Base-by-base conservation (phyloP, 2,329 filamentous ascomycete species). In the Cordyceps farinosa region DNA sequence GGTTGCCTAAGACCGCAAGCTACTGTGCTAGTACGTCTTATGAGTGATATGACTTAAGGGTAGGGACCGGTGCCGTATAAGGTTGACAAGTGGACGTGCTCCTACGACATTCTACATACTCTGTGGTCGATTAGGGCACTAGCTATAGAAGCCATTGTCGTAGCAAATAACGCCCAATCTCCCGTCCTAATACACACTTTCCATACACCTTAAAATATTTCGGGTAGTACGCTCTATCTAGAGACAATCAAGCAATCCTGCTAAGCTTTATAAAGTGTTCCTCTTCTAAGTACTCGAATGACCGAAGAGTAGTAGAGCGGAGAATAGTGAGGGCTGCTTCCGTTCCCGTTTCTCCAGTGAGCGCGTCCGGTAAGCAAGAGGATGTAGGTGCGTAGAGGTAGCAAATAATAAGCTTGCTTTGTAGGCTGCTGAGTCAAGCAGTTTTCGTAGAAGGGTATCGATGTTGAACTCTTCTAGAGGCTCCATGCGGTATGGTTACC, bases 381-480 rank as follows among this genome's bases (percentile, higher is more conserved):
- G 83, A 82, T 0, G 84, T 87, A 0, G 84, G 57, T 0, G 80
- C 82, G 67, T 87, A 83, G 0, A 87, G 71, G 30, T 81, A 79
- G 13, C 73, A 74, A 0, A 84, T 71, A 29, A 79, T 76, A 0
- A 88, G 73, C 62, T 81, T 82, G 69, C 82, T 83, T 15, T 79
- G 74, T 0, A 86, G 63, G n/a, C 74, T 80, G 0, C 82, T 81
- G 65, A 79, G 38, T 83, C 82, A 0, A 75, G 64, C 0, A 89
- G 68, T 6, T 42, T 38, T 22, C 40, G 47, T 15, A 63, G 29
- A 2, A 40, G 40, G 7, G 38, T 40, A 27, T 63, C 62, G 3
- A 59, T 13, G 2, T 63, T 63, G 61, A 11, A 54, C 40, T n/a
- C 38, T 63, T 5, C 30, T 32, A 5, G 61, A 56, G 0, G 1